Conservation (phyloP, 78 protist genomes). For the Creolimax fragrantissima region DNA sequence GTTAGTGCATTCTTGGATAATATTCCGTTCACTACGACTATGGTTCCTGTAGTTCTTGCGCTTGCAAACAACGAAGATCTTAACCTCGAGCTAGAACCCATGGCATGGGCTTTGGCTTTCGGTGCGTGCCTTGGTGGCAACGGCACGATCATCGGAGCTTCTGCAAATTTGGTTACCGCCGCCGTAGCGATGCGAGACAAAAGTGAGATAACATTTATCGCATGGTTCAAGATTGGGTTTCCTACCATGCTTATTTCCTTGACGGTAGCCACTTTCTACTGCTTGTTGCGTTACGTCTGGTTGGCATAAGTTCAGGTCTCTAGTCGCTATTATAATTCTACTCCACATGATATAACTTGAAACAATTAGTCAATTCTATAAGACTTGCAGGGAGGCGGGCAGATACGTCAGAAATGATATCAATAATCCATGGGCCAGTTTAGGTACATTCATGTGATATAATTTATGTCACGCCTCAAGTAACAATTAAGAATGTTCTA, state of each 20-base stretch:
- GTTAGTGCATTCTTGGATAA: conserved; percentile 52
- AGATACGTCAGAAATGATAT: neutral
- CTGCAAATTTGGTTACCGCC: conserved; percentile 20
- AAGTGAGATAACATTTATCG: neutral
- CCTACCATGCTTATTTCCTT: conserved; percentile 4
- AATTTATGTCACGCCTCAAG: neutral
- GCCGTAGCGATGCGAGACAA: conserved; percentile 1
- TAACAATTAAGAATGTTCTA: neutral
- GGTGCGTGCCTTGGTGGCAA: conserved; percentile 74
- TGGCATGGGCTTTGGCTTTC: conserved; percentile 61
- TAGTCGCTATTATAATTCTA: neutral
- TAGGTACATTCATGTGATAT: neutral
- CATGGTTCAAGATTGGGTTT: conserved; percentile 11
- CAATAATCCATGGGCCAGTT: neutral
- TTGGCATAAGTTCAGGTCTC: neutral
- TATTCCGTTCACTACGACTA: conserved; percentile 49
- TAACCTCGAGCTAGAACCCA: conserved; percentile 37
- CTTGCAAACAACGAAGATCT: neutral
- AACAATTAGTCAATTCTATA: neutral
- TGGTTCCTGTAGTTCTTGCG: conserved; percentile 45
- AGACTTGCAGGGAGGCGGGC: neutral
- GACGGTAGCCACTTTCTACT: conserved; percentile 1
- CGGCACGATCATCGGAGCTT: conserved; percentile 53
- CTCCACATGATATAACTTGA: neutral
- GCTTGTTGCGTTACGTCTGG: neutral